A percentile compares a stretch with the other conserved stretches of the same genome.
Conservation (phyloP, 306 rosid genomes). For the Begonia masoniana region DNA sequence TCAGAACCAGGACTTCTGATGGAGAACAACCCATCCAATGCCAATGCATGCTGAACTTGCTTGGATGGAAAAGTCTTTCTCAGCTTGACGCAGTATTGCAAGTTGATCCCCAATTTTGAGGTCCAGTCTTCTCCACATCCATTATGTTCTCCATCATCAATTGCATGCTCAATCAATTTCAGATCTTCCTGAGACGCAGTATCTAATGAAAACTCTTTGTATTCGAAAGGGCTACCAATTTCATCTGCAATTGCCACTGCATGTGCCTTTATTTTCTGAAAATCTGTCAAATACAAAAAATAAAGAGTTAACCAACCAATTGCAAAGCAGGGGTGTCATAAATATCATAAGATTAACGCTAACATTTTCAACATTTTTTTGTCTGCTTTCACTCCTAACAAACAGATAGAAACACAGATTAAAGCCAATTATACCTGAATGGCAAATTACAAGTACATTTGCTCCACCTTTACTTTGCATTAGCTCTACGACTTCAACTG, state of each 20-base stretch:
- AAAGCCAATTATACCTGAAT: constrained; percentile 59
- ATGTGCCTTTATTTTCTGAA: constrained; percentile 84
- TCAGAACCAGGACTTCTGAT: constrained; percentile 26
- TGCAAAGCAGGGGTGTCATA: not conserved
- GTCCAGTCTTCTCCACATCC: constrained; percentile 85
- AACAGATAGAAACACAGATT: not conserved
- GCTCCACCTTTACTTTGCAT: constrained; percentile 85
- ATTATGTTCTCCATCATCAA: constrained; percentile 59
- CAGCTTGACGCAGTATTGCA: constrained; percentile 55
- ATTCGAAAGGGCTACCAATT: constrained; percentile 49
- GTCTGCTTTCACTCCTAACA: too few species aligned
- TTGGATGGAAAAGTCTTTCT: constrained; percentile 55
- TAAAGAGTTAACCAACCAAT: constrained; percentile 3
- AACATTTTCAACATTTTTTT: too few species aligned
- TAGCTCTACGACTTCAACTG: constrained; percentile 65
- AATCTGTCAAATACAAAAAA: constrained; percentile 45
- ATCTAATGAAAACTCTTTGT: constrained; percentile 63
- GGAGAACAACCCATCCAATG: constrained; percentile 44
- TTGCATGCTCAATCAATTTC: constrained; percentile 75
- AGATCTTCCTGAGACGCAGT: constrained; percentile 66
- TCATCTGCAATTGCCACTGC: constrained; percentile 79
- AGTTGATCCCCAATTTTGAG: constrained; percentile 71
- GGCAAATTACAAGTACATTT: constrained; percentile 75
- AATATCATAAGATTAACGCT: too few species aligned
- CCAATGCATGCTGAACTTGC: constrained; percentile 55